Evolutionary conservation across 2,329 filamentous ascomycete genomes (phyloP).

Genomic region (Beauveria varroae): DNA sequence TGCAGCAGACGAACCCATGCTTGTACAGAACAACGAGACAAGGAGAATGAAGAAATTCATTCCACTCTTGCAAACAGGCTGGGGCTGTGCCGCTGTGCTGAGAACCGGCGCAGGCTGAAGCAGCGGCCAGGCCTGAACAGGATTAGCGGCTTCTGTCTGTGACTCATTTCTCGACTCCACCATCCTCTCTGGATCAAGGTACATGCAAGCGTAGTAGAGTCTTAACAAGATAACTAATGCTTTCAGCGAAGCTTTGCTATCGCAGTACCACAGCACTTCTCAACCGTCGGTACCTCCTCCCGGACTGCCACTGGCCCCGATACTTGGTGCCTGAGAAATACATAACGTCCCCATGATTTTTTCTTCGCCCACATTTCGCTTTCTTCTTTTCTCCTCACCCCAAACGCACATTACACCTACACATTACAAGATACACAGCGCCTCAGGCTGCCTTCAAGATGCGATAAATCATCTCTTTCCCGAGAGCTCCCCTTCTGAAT

Average conservation of each 20-base stretch:
- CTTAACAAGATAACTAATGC: not conserved
- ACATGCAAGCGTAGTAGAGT: not conserved
- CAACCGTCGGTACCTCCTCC: slow-evolving; percentile 13
- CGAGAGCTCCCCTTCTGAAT: slow-evolving; percentile 27
- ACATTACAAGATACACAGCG: slow-evolving; percentile 26
- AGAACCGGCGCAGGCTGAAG: not conserved
- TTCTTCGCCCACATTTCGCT: slow-evolving; percentile 17
- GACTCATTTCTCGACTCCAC: slow-evolving; percentile 11
- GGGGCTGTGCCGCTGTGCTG: slow-evolving; percentile 1
- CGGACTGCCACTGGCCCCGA: slow-evolving; percentile 13
- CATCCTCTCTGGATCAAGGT: not conserved
- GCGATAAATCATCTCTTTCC: slow-evolving; percentile 46
- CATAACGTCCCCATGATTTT: slow-evolving; percentile 29
- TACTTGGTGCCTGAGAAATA: slow-evolving; percentile 41
- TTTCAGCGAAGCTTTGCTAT: not conserved
- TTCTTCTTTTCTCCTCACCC: slow-evolving; percentile 28
- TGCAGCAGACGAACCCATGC: not conserved
- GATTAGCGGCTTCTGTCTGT: slow-evolving; percentile 2
- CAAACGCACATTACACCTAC: slow-evolving; percentile 23
- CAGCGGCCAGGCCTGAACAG: slow-evolving; percentile 6
- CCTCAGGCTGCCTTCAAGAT: slow-evolving; percentile 43
- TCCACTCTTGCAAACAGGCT: not conserved
- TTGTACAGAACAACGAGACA: not conserved
- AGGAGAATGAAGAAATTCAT: not conserved
- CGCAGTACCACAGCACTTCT: not conserved